Percentiles rank a stretch among this genome's conserved stretches.
These are phyloP conservation scores for Xylaria intraflava DNA, from an alignment of 495 filamentous ascomycete species.

Conservation along the genomic window DNA sequence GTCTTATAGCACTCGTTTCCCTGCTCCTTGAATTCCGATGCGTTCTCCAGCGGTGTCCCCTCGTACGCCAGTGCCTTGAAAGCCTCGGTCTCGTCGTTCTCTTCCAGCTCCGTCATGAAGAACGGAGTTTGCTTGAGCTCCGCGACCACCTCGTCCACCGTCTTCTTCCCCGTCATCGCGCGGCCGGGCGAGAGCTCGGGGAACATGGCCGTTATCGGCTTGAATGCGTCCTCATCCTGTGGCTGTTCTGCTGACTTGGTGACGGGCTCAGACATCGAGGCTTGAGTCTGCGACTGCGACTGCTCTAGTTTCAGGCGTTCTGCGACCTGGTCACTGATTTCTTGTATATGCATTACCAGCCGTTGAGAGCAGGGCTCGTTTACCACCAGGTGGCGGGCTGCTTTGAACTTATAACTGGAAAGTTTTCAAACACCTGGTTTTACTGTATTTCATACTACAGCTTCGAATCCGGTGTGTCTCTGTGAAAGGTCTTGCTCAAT, in stretches of 20 bases:
- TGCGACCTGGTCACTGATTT: constrained; percentile 29
- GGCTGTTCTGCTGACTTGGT: constrained; percentile 7
- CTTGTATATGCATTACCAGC: constrained; percentile 21
- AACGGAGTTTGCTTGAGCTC: constrained; percentile 78
- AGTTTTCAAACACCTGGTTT: background rate
- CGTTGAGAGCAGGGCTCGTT: background rate
- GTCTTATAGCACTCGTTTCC: constrained; percentile 80
- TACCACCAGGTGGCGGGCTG: background rate
- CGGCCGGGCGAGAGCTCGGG: constrained; percentile 52
- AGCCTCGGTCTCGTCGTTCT: constrained; percentile 78
- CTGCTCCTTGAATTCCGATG: constrained; percentile 70
- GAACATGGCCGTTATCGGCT: constrained; percentile 15
- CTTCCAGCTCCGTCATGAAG: constrained; percentile 90
- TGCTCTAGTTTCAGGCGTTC: constrained; percentile 27
- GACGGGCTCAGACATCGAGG: constrained; percentile 25
- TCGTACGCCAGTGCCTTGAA: constrained; percentile 87
- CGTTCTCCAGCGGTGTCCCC: constrained; percentile 77
- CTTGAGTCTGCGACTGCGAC: constrained; percentile 12
- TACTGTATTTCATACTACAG: background rate
- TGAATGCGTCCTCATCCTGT: constrained; percentile 8
- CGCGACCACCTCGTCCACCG: constrained; percentile 61
- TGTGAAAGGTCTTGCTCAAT: background rate
- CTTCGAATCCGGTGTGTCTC: background rate
- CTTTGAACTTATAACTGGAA: background rate
- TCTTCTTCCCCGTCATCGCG: constrained; percentile 53